Evolutionary conservation across 1,139 yeast genomes (phyloP).

Genomic region (Komagataea norvegica): DNA sequence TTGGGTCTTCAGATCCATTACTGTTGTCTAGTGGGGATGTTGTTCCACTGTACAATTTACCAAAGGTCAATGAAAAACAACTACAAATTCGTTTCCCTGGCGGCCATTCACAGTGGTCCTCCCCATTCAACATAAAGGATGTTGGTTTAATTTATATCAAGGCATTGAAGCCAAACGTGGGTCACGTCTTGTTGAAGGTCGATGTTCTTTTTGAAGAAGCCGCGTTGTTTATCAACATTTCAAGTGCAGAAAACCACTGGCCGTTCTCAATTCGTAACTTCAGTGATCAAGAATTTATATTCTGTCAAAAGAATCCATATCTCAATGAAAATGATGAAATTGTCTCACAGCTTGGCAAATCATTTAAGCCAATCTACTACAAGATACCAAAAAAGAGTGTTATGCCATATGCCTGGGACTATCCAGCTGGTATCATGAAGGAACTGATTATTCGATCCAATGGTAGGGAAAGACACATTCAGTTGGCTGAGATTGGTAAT

Average conservation of each 20-base stretch:
- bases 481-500: constrained; percentile 89
- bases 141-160: constrained; percentile 79
- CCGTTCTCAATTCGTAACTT: constrained; percentile 90
- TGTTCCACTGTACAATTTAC: constrained; percentile 63
- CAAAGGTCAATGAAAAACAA: constrained; percentile 34
- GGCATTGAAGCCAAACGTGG: constrained; percentile 54
- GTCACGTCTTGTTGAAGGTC: constrained; percentile 66
- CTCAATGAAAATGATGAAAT: constrained; percentile 69
- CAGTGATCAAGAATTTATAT: constrained; percentile 75
- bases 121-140: constrained; percentile 81
- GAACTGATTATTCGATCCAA: constrained; percentile 71
- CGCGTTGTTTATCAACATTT: constrained; percentile 70
- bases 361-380: constrained; percentile 69
- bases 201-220: constrained; percentile 76
- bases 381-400: constrained; percentile 84
- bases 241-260: constrained; percentile 77
- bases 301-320: constrained; percentile 83
- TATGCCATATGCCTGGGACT: constrained; percentile 99
- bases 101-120: constrained; percentile 67
- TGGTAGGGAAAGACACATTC: constrained; percentile 73
- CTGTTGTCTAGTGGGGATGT: constrained; percentile 45
- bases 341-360: constrained; percentile 27
- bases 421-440: constrained; percentile 83
- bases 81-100: constrained; percentile 48
- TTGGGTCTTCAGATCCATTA: constrained; percentile 51